Conservation (phyloP, 257 asterid genomes). For the Dorcoceras hygrometricum region DNA sequence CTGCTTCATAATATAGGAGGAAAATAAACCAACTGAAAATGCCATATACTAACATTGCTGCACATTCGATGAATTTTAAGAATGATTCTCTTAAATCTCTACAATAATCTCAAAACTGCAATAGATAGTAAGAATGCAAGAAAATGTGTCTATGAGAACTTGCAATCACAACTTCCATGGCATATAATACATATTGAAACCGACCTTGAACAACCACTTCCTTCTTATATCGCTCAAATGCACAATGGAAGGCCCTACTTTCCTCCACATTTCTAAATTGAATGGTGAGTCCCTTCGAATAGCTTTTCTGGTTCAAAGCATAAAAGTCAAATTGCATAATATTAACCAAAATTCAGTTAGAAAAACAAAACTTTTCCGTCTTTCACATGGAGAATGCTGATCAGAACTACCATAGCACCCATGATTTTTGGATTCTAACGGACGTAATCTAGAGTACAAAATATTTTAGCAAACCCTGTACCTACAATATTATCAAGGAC, state of each 20-base stretch:
- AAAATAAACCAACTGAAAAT: no score
- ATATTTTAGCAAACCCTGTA: conserved; percentile 15
- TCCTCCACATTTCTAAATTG: conserved; percentile 89
- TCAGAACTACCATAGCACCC: not conserved
- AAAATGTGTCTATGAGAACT: conserved; percentile 4
- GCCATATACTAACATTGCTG: not conserved
- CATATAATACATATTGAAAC: conserved; percentile 28
- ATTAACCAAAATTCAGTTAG: conserved; percentile 24
- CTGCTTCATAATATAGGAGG: not conserved
- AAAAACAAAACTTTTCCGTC: not conserved
- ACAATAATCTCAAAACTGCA: not conserved
- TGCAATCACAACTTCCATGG: conserved; percentile 22
- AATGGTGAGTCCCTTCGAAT: conserved; percentile 84
- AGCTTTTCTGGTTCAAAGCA: conserved; percentile 72
- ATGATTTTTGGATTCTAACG: not conserved
- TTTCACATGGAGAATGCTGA: conserved; percentile 4
- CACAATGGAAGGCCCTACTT: conserved; percentile 84
- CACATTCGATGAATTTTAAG: not conserved
- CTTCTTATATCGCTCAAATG: conserved; percentile 94
- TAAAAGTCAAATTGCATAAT: conserved; percentile 32
- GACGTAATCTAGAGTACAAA: not conserved
- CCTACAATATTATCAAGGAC: not conserved
- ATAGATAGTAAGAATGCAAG: conserved; percentile 11
- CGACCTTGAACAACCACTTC: conserved; percentile 79
- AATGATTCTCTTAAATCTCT: not conserved